A percentile compares a stretch with the other conserved stretches of the same genome.
These are phyloP conservation scores for Asclepias syriaca DNA, from an alignment of 257 asterid species.

Conservation along the genomic window DNA sequence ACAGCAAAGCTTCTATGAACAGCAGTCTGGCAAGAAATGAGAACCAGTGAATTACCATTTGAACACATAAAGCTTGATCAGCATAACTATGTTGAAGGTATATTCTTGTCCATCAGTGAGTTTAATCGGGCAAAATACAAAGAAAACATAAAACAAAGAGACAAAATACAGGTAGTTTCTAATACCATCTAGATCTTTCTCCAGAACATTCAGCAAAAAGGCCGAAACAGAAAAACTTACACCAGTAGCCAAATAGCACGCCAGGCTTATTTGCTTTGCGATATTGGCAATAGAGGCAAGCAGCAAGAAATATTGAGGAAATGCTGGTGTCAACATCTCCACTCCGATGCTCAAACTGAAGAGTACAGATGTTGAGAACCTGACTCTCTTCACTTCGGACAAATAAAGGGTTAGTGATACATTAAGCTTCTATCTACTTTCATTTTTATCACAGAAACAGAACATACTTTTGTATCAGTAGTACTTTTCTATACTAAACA, in stretches of 20 bases:
- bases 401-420: constrained; percentile 18
- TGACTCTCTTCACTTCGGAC: constrained; percentile 66
- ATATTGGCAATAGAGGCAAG: constrained; percentile 94
- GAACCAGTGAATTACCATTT: not conserved
- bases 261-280: constrained; percentile 90
- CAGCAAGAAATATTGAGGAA: constrained; percentile 76
- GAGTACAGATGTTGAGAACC: constrained; percentile 78
- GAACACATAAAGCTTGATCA: not conserved
- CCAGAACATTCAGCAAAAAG: not conserved
- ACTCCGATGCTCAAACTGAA: constrained; percentile 94
- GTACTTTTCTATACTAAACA: not conserved
- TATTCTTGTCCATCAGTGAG: not conserved
- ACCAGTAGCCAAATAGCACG: constrained; percentile 84
- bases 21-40: constrained; percentile 55
- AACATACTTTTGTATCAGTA: not conserved
- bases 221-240: constrained; percentile 49
- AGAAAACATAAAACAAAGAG: not conserved
- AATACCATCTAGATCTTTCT: not conserved
- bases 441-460: not conserved
- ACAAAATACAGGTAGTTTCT: not conserved
- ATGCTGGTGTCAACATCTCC: constrained; percentile 84
- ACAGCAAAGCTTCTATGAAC: constrained; percentile 94
- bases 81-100: not conserved
- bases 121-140: not conserved
- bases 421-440: not conserved